Conservation (phyloP, 2,329 filamentous ascomycete species). For the Cordyceps farinosa region DNA sequence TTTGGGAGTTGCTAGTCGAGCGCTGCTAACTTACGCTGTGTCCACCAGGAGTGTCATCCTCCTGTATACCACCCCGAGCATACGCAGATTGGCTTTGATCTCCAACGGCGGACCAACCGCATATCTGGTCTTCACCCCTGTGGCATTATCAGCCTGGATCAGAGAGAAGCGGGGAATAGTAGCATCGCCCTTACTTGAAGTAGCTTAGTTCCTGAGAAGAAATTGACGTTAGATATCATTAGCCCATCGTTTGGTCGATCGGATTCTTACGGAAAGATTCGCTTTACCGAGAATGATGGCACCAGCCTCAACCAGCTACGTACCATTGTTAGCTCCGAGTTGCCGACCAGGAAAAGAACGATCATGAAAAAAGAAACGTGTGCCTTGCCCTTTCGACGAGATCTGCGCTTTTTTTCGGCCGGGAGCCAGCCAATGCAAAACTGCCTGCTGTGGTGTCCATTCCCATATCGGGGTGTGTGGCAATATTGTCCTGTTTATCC, state of each 20-base stretch:
- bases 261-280: constrained; percentile 25
- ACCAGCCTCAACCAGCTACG: constrained; percentile 3
- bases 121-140: constrained; percentile 13
- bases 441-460: constrained; percentile 6
- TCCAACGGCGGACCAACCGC: constrained; percentile 25
- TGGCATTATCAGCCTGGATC: constrained; percentile 14
- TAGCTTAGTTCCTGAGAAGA: constrained; percentile 14
- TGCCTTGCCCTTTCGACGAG: constrained; percentile 1
- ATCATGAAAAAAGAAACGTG: background rate
- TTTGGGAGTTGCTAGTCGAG: background rate
- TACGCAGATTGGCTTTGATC: constrained; percentile 27
- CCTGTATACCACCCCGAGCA: constrained; percentile 17
- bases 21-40: constrained; percentile 18
- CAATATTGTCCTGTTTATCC: background rate
- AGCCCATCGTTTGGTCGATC: background rate
- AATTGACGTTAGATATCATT: background rate
- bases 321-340: background rate
- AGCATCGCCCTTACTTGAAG: constrained; percentile 15
- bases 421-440: constrained; percentile 7
- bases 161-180: background rate
- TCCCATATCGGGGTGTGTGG: constrained; percentile 6
- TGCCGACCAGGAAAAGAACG: background rate
- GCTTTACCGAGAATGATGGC: constrained; percentile 27
- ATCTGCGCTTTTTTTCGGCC: constrained; percentile 5
- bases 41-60: constrained; percentile 19